Conservation (phyloP, 768 basidiomycete genomes). For the Jaapia argillacea region DNA sequence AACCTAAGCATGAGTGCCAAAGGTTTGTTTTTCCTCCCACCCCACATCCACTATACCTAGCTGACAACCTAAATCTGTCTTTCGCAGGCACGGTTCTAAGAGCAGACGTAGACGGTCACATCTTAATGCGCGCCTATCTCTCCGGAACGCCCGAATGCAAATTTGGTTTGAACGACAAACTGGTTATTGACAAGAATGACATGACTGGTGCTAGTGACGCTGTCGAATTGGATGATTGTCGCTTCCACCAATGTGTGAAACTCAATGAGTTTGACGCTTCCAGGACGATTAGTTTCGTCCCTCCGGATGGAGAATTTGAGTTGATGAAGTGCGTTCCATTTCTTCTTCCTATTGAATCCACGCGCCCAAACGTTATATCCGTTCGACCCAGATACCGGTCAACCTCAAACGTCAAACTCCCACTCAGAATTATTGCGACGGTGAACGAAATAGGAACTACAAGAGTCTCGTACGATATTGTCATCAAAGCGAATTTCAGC, state of each 20-base stretch:
- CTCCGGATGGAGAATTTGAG: slow-evolving; percentile 98
- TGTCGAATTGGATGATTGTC: slow-evolving; percentile 95
- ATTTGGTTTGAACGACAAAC: slow-evolving; percentile 96
- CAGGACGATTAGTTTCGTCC: slow-evolving; percentile 93
- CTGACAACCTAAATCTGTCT: too few relatives aligned
- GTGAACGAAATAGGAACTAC: slow-evolving; percentile 90
- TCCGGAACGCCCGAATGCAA: slow-evolving; percentile 98
- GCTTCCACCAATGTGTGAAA: slow-evolving; percentile 97
- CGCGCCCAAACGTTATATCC: slow-evolving; percentile 1
- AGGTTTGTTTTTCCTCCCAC: slow-evolving; percentile 32
- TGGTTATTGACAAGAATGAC: slow-evolving; percentile 84
- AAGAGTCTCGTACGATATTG: slow-evolving; percentile 84
- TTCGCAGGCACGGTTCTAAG: slow-evolving; percentile 70
- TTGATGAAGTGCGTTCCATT: slow-evolving; percentile 82
- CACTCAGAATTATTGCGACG: slow-evolving; percentile 80
- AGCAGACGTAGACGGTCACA: slow-evolving; percentile 97
- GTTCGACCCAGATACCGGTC: slow-evolving; percentile 69
- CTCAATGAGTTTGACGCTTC: slow-evolving; percentile 90
- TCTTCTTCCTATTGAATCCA: slow-evolving; percentile 1
- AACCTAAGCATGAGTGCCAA: slow-evolving; percentile 97
- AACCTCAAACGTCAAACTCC: slow-evolving; percentile 93
- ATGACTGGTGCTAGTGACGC: slow-evolving; percentile 49
- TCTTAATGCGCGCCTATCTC: slow-evolving; percentile 95
- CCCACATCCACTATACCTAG: slow-evolving; percentile 1
- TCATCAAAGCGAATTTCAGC: slow-evolving; percentile 83